phyloP scores from a whole-genome alignment of 495 filamentous ascomycete species.

The Hyaloscypha hepaticicola region DNA sequence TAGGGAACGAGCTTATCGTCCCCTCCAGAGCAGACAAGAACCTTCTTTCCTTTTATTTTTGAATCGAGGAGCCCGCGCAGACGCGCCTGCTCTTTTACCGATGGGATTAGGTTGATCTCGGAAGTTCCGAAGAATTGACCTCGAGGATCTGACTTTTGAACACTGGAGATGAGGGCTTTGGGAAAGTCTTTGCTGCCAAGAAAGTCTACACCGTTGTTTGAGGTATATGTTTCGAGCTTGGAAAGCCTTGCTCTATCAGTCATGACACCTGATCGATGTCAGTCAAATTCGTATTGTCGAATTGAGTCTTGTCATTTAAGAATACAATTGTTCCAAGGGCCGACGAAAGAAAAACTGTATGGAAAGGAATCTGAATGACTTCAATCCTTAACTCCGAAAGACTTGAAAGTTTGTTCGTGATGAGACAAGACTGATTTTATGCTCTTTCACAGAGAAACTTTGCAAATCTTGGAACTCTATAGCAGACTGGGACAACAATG shows the following conservation, averaged over 20 bases:
- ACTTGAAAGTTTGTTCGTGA: too few species aligned
- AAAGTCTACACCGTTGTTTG: conserved; percentile 56
- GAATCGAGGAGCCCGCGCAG: conserved; percentile 50
- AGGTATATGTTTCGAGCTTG: conserved; percentile 61
- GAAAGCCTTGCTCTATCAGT: conserved; percentile 73
- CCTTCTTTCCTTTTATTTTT: conserved; percentile 66
- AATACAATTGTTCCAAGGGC: not conserved
- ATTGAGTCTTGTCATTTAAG: too few species aligned
- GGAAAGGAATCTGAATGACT: too few species aligned
- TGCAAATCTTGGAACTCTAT: too few species aligned
- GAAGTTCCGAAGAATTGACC: conserved; percentile 60
- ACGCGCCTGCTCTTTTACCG: conserved; percentile 35
- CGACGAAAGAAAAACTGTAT: not conserved
- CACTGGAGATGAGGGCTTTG: conserved; percentile 56
- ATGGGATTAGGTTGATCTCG: conserved; percentile 35
- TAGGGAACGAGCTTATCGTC: conserved; percentile 86
- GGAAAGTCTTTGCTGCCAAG: conserved; percentile 78
- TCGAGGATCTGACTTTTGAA: conserved; percentile 67
- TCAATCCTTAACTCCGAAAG: too few species aligned
- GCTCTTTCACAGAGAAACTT: not conserved
- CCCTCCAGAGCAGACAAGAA: conserved; percentile 74
- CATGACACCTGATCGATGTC: conserved; percentile 58
- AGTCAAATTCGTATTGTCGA: not conserved
- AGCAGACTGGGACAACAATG: too few species aligned
- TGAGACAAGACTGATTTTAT: not conserved